Base-by-base conservation (phyloP, 352 stramenopile genomes). In the Globisporangium nagaii region DNA sequence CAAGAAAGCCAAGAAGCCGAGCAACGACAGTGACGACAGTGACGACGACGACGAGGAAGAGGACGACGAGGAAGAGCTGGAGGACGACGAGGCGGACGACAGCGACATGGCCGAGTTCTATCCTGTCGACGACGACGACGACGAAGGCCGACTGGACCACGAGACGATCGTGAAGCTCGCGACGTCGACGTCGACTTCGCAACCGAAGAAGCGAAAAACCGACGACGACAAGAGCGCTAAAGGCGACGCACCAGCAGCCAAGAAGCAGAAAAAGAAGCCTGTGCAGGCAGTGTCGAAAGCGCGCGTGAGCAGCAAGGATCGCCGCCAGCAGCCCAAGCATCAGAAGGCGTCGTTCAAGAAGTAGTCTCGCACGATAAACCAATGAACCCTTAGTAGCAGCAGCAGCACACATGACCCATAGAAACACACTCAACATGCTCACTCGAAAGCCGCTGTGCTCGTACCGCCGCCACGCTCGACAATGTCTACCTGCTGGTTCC, bases 31-130 rank as follows among this genome's bases (percentile, higher is more conserved):
- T 20, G 56, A 63, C 8, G 56, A 56, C 7, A 53, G 65, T 11
- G 59, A 51, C 11, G 60, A 66, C 4, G 68, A 63, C 7, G 40
- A 57, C 2, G 53, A 69, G 7, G 57, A 59, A 1, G 50, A 71
- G 12, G 58, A 71, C 8, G 36, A 68, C 0, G 42, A 66, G 1
- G 43, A n/a, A n/a, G n/a, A n/a, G n/a, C n/a, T n/a, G n/a, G n/a
- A 27, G 0, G 57, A 48, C 4, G 60, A 67, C 2, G 62, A 57
- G 9, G 61, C 63, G 30, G 62, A 70, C 24, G 58, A 59, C 17
- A 60, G 86, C 46, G 75, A 87, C 42, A 73, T 90, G 69, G 56
- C 73, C 4, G 79, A 88, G 22, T 62, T 90, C 41, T 86, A 86
- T 36, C 79, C 79, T 10, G 62, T 77, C 15, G 71, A 82, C 4